phyloP scores from a whole-genome alignment of 345 rosid genomes.

The Eucalyptus polyanthemos region DNA sequence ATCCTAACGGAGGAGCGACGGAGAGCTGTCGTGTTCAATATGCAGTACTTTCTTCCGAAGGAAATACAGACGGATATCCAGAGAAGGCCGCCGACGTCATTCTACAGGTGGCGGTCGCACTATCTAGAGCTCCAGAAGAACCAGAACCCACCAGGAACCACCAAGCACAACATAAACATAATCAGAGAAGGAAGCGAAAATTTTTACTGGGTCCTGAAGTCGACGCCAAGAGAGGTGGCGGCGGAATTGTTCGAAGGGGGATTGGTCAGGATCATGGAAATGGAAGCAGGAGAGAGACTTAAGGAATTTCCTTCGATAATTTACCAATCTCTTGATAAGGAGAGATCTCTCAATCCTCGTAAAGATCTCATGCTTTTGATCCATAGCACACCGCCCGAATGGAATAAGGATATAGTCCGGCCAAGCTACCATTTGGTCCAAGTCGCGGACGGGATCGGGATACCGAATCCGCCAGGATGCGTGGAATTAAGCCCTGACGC shows the following conservation, averaged over 20 bases:
- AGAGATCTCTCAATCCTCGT: neutral
- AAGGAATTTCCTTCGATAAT: neutral
- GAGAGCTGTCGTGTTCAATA: neutral
- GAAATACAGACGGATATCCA: neutral
- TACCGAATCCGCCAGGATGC: neutral
- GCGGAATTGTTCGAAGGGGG: neutral
- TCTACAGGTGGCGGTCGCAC: neutral
- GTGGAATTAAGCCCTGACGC: neutral
- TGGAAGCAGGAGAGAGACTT: neutral
- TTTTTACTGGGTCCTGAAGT: neutral
- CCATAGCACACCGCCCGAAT: neutral
- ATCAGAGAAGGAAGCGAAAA: neutral
- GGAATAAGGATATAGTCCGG: neutral
- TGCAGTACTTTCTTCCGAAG: neutral
- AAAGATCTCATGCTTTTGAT: neutral
- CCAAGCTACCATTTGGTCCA: neutral
- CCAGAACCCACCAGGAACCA: neutral
- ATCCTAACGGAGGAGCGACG: neutral
- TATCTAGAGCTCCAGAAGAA: neutral
- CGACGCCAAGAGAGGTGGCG: neutral
- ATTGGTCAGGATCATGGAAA: neutral
- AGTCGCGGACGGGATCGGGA: neutral
- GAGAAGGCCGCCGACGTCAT: neutral
- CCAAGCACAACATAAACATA: neutral
- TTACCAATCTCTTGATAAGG: neutral